phyloP scores from a whole-genome alignment of 768 basidiomycete genomes.

The Naganishia friedmannii region DNA sequence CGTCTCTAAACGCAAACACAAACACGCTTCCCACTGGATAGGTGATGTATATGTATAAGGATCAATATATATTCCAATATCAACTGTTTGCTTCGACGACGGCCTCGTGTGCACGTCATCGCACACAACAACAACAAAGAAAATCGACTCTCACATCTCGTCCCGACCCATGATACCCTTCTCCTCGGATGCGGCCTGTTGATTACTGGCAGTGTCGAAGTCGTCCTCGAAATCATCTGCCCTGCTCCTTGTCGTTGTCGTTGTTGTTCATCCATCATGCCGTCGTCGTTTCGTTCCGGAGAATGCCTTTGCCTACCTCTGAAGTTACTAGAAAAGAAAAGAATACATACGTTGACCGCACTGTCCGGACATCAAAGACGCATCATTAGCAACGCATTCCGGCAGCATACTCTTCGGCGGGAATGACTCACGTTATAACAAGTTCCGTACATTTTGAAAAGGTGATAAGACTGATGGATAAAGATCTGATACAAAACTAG shows the following conservation, averaged over 20 bases:
- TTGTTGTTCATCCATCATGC: not conserved
- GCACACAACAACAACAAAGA: conserved; percentile 14
- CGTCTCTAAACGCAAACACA: conserved; percentile 4
- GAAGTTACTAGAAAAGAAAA: not conserved
- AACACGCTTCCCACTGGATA: conserved; percentile 11
- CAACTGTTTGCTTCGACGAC: conserved; percentile 1
- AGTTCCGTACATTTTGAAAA: conserved; percentile 24
- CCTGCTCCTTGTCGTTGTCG: not conserved
- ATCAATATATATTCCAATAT: conserved; percentile 19
- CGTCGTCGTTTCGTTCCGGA: not conserved
- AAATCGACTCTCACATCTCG: conserved; percentile 32
- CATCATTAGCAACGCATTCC: too few species aligned
- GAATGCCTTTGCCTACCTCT: conserved; percentile 18
- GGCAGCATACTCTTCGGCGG: not conserved
- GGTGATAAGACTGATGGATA: conserved; percentile 17
- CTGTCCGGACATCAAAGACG: not conserved
- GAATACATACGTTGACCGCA: conserved; percentile 25
- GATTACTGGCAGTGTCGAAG: not conserved
- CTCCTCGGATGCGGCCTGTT: conserved; percentile 4
- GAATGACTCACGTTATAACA: conserved; percentile 13
- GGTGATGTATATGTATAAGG: conserved; percentile 26
- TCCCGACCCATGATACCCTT: conserved; percentile 11
- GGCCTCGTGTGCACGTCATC: not conserved
- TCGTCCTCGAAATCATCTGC: not conserved
- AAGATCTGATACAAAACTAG: not conserved